A percentile compares a stretch with the other conserved stretches of the same genome.
Evolutionary conservation across 768 basidiomycete genomes (phyloP).

Genomic region (Lactifluus piperatus): DNA sequence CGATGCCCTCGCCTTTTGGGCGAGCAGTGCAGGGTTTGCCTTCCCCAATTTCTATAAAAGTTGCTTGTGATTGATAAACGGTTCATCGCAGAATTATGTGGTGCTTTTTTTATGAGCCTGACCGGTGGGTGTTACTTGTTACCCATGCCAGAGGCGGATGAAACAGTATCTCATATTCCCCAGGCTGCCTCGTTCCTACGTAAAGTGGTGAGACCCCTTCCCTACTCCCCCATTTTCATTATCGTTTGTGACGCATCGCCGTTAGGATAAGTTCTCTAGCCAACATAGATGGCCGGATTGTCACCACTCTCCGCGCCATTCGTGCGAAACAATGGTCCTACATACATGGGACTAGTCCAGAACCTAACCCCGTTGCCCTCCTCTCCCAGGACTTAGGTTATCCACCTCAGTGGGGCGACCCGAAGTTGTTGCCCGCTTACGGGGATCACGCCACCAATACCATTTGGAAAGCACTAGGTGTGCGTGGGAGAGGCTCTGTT

Average conservation of each 20-base stretch:
- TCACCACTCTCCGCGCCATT: conserved; percentile 44
- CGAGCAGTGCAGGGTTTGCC: conserved; percentile 61
- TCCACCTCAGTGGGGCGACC: conserved; percentile 57
- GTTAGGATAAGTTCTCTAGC: conserved; percentile 60
- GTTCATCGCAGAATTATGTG: conserved; percentile 64
- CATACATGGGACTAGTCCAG: conserved; percentile 30
- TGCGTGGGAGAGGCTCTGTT: conserved; percentile 41
- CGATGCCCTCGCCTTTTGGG: conserved; percentile 71
- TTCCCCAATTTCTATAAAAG: neutral
- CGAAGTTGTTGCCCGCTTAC: conserved; percentile 47
- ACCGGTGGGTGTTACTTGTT: conserved; percentile 37
- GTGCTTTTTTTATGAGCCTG: conserved; percentile 77
- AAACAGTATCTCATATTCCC: neutral
- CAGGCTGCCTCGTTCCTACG: conserved; percentile 57
- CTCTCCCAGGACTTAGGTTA: conserved; percentile 50
- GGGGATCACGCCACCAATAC: conserved; percentile 46
- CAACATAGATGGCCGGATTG: conserved; percentile 51
- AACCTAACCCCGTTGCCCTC: conserved; percentile 35
- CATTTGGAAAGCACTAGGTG: conserved; percentile 48
- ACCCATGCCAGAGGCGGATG: neutral
- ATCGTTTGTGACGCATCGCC: neutral
- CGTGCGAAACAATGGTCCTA: conserved; percentile 57
- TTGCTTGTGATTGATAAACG: neutral
- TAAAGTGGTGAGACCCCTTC: conserved; percentile 42
- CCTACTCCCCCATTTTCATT: neutral